Base-by-base conservation (phyloP, 2,329 filamentous ascomycete species). In the Fusarium kyushuense region DNA sequence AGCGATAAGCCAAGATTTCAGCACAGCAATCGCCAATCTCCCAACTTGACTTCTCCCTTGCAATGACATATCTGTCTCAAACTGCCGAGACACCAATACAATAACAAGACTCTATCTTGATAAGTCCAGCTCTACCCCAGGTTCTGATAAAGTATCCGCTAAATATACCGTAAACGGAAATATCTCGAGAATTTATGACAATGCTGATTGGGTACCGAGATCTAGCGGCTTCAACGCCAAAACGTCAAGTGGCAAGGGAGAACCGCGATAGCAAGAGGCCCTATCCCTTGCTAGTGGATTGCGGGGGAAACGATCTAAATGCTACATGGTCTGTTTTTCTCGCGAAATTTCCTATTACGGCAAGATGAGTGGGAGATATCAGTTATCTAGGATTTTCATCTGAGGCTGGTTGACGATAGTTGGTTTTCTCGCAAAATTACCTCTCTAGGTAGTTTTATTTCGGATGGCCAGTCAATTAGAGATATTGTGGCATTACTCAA, bases 121-220 rank as follows among this genome's bases (percentile, higher is more conserved):
- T 63, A 63, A 63, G 42, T 11, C 17, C n/a, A n/a, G 16, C 13
- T 45, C 32, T 64, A 63, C 60, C 51, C 60, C 60, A 63, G 45
- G 33, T 64, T 63, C 41, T 43, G 12, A 8, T 4, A n/a, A 6
- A 8, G 14, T 12, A 33, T 30, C 59, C 59, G 19, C 57, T 46
- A 1, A 46, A 63, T 23, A 14, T 57, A 41, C 60, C 33, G 0
- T 2, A 64, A 33, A 1, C 4, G 40, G 59, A 13, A 63, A 14
- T 32, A 7, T 33, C 27, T 2, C 14, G 60, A 63, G 60, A 63
- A 25, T 1, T 8, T 0, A 1, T 4, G 0, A 2, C 0, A 2
- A 4, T 1, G 1, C 4, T 46, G 2, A 58, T 63, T 64, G 52
- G 59, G 12, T 35, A 6, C 47, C 10, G 17, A 16, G 23, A 2